Evolutionary conservation across 2,329 filamentous ascomycete species (phyloP).

Genomic region (Trichophyton schoenleinii): DNA sequence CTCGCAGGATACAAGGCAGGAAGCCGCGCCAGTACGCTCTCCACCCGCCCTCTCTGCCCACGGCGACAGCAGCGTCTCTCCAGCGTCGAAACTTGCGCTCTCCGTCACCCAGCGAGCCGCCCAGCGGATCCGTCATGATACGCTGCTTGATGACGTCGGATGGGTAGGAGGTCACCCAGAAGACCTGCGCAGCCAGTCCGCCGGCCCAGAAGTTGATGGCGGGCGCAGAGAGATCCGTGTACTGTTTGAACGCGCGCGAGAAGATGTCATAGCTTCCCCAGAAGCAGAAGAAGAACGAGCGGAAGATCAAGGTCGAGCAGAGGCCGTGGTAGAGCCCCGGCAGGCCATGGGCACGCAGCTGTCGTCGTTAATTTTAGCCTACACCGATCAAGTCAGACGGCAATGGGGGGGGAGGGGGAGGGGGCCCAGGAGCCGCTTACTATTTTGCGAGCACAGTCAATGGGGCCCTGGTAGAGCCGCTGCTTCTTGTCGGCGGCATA

Average conservation of each 20-base stretch:
- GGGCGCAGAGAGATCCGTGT: slow-evolving; percentile 60
- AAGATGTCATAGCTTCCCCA: slow-evolving; percentile 92
- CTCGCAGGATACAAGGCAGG: slow-evolving; percentile 79
- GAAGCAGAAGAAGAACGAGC: slow-evolving; percentile 94
- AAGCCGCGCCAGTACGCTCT: slow-evolving; percentile 89
- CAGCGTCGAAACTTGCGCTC: slow-evolving; percentile 58
- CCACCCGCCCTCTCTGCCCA: slow-evolving; percentile 63
- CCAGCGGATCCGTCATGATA: slow-evolving; percentile 90
- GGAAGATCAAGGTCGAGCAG: slow-evolving; percentile 71
- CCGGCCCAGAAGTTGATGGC: slow-evolving; percentile 96
- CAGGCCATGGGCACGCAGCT: slow-evolving; percentile 54
- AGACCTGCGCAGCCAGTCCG: slow-evolving; percentile 81
- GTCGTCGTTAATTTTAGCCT: not conserved
- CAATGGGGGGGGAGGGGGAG: not conserved
- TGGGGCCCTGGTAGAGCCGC: slow-evolving; percentile 69
- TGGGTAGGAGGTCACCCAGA: slow-evolving; percentile 88
- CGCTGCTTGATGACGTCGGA: slow-evolving; percentile 90
- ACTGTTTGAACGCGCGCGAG: slow-evolving; percentile 51
- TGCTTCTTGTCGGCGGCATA: slow-evolving; percentile 69
- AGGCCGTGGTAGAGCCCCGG: slow-evolving; percentile 76
- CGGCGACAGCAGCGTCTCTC: slow-evolving; percentile 64
- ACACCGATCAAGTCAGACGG: no score
- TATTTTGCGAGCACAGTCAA: slow-evolving; percentile 64
- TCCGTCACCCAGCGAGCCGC: slow-evolving; percentile 54
- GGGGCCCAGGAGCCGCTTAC: slow-evolving; percentile 22